Percentiles rank a stretch among this genome's conserved stretches.
phyloP scores from a whole-genome alignment of 2,329 filamentous ascomycete species.

The Venturia asperata region DNA sequence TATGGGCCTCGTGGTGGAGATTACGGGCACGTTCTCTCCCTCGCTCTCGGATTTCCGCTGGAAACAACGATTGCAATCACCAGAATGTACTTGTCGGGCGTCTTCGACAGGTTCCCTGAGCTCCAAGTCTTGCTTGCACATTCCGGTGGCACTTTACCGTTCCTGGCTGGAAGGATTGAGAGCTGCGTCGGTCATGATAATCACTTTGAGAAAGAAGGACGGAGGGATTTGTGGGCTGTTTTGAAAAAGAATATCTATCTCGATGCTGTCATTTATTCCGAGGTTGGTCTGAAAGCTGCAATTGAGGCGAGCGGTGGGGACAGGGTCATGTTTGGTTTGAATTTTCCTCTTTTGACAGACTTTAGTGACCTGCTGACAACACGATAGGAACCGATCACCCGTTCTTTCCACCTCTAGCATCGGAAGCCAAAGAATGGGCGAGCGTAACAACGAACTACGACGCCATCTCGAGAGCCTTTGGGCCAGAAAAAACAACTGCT shows the following conservation, averaged over 20 bases:
- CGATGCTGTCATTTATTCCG: constrained; percentile 78
- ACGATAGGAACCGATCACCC: constrained; percentile 63
- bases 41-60: constrained; percentile 81
- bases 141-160: constrained; percentile 80
- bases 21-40: constrained; percentile 80
- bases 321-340: constrained; percentile 63
- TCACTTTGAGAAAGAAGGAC: constrained; percentile 55
- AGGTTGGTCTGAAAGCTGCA: constrained; percentile 64
- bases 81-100: constrained; percentile 77
- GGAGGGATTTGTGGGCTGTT: constrained; percentile 56
- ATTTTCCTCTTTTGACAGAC: neutral
- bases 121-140: constrained; percentile 76
- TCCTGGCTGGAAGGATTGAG: constrained; percentile 80
- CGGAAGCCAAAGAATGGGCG: constrained; percentile 59
- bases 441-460: constrained; percentile 56
- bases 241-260: constrained; percentile 73
- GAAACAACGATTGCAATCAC: constrained; percentile 89
- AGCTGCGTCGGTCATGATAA: constrained; percentile 80
- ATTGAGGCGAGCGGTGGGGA: constrained; percentile 60
- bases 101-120: constrained; percentile 67
- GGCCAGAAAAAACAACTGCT: constrained; percentile 38
- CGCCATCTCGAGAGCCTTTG: constrained; percentile 50
- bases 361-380: neutral
- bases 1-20: constrained; percentile 66
- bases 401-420: constrained; percentile 70